These are phyloP conservation scores for Ophiostoma ips DNA, from an alignment of 2,329 filamentous ascomycete genomes.

Conservation along the genomic window DNA sequence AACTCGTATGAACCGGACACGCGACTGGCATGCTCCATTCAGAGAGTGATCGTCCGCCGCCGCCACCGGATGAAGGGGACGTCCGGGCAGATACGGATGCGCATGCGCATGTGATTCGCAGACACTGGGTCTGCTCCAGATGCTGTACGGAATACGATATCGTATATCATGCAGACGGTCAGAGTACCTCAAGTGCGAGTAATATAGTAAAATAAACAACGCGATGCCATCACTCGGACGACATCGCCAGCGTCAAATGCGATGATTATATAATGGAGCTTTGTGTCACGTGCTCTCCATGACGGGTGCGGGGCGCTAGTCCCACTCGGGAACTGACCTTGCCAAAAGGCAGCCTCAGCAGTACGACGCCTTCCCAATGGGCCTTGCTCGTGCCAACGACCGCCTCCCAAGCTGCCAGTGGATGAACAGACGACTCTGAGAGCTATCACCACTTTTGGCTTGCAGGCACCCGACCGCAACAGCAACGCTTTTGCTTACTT, in stretches of 20 bases:
- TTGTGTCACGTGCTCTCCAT: not conserved
- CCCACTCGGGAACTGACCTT: conserved; percentile 12
- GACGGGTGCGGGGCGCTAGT: conserved; percentile 5
- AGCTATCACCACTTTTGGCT: not conserved
- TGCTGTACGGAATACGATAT: too few relatives aligned
- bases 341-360: conserved; percentile 14
- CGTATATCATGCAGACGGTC: too few relatives aligned
- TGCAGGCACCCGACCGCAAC: too few relatives aligned
- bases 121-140: too few relatives aligned
- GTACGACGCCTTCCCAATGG: conserved; percentile 12
- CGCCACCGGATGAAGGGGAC: conserved; percentile 8
- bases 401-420: conserved; percentile 2
- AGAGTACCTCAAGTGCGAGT: too few relatives aligned
- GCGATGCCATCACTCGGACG: too few relatives aligned
- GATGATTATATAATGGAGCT: not conserved
- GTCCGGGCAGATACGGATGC: conserved; percentile 6
- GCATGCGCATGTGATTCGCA: conserved; percentile 1
- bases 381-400: too few relatives aligned
- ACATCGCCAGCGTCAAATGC: too few relatives aligned
- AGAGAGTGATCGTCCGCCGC: too few relatives aligned
- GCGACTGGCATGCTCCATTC: not conserved
- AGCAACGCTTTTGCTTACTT: too few relatives aligned
- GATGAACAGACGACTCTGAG: not conserved
- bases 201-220: too few relatives aligned
- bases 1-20: not conserved